Evolutionary conservation across 495 filamentous ascomycete species (phyloP).

Genomic region (Evansstolkia leycettana): DNA sequence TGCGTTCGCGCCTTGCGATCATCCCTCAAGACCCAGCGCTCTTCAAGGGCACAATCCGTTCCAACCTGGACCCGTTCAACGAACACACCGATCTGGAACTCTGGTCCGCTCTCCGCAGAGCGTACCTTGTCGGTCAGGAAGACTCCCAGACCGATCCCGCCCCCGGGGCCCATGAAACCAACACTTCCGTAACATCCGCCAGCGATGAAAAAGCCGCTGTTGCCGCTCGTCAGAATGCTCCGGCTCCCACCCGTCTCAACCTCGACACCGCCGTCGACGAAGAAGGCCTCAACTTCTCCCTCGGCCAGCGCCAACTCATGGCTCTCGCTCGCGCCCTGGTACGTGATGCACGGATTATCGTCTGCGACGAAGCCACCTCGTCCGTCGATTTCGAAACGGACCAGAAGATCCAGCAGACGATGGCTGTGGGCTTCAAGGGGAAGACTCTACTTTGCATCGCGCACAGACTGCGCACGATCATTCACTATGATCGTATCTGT

Average conservation of each 20-base stretch:
- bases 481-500: slow-evolving; percentile 88
- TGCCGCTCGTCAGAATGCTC: slow-evolving; percentile 6
- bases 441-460: slow-evolving; percentile 91
- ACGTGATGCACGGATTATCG: slow-evolving; percentile 75
- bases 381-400: slow-evolving; percentile 95
- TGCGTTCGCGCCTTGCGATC: slow-evolving; percentile 81
- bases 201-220: slow-evolving; percentile 15
- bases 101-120: slow-evolving; percentile 74
- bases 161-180: slow-evolving; percentile 10
- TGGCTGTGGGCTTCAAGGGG: slow-evolving; percentile 74
- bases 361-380: slow-evolving; percentile 91
- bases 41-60: slow-evolving; percentile 81
- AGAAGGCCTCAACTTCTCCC: slow-evolving; percentile 88
- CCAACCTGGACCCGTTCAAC: slow-evolving; percentile 85
- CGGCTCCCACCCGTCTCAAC: slow-evolving; percentile 44
- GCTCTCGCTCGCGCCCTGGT: slow-evolving; percentile 85
- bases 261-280: slow-evolving; percentile 83
- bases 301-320: slow-evolving; percentile 95
- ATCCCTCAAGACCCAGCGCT: slow-evolving; percentile 95
- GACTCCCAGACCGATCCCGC: slow-evolving; percentile 8
- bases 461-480: slow-evolving; percentile 83
- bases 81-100: slow-evolving; percentile 80
- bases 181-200: too few relatives aligned
- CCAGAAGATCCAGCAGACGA: slow-evolving; percentile 85
- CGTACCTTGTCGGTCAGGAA: slow-evolving; percentile 56